Base-by-base conservation (phyloP, 345 rosid genomes). In the Cardamine occulta region DNA sequence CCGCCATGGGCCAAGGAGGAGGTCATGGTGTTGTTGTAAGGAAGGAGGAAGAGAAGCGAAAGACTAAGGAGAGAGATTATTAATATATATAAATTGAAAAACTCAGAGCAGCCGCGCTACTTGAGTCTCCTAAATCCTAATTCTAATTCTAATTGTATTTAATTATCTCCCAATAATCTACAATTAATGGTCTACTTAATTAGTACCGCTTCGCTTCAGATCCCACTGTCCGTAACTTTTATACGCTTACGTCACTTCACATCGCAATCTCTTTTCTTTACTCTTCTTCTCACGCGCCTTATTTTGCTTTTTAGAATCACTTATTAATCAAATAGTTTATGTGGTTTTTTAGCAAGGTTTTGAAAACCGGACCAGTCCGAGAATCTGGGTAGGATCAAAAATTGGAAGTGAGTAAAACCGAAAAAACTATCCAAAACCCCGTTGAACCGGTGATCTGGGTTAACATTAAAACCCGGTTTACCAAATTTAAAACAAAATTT, bases 1-100 rank as follows among this genome's bases (percentile, higher is more conserved):
- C 83, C 85, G 17, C 85, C 86, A 69, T 62, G 42, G 80, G 79
- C 80, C 2, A 9, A 35, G 78, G 77, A 62, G 75, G 80, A 75
- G 84, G 78, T 85, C 86, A 85, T 87, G 74, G 64, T 70, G 51
- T 9, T 55, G 29, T 51, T 51, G 48, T 29, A 28, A 60, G 56
- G 49, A 74, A 37, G 42, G 67, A 58, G 58, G 60, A 13, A 72
- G 58, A 24, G 64, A 19, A 56, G 61, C 39, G 39, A 1, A 19
- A 19, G 19, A 19, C 19, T 19, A 34, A 29, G 15, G 40, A 58
- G 44, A 58, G 42, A 58, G 8, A 8, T 3, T 7, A 8, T 9
- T 7, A 17, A 11, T 44, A 5, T 15, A 45, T 15, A 15, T 45
- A 45, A 45, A 45, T 45, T n/a, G 49, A 45, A 45, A 45, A 5